Evolutionary conservation across 1,139 yeast species (phyloP).

Genomic region (Pichia sp.): DNA sequence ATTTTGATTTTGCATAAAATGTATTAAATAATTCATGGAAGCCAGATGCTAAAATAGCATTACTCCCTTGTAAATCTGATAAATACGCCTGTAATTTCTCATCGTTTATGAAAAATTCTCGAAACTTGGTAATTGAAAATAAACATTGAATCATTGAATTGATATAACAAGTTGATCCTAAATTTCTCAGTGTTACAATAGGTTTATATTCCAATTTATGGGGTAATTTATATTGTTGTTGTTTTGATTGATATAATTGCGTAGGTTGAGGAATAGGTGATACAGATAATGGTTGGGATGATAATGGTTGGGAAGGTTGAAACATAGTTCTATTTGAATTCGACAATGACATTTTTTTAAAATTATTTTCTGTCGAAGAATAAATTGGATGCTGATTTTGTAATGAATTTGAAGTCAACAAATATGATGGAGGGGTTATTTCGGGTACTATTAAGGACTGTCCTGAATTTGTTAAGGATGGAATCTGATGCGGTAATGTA

Average conservation of each 20-base stretch:
- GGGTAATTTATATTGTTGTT: neutral
- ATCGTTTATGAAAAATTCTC: conserved; percentile 33
- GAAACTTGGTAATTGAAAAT: conserved; percentile 39
- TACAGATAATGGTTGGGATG: neutral
- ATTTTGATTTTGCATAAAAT: conserved; percentile 17
- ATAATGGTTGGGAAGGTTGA: neutral
- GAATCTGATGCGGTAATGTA: neutral
- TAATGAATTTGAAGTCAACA: neutral
- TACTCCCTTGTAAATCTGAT: conserved; percentile 19
- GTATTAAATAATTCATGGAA: conserved; percentile 26
- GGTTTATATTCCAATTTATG: conserved; percentile 17
- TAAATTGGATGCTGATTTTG: neutral
- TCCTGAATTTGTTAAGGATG: neutral
- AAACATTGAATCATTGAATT: conserved; percentile 87
- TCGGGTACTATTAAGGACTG: too few species aligned
- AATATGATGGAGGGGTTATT: too few species aligned
- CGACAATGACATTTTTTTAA: too few species aligned
- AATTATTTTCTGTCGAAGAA: neutral
- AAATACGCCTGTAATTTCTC: conserved; percentile 12
- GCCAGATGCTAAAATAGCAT: conserved; percentile 23
- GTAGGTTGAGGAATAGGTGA: conserved; percentile 1
- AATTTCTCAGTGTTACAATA: conserved; percentile 56
- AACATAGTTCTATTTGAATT: neutral
- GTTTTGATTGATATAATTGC: neutral
- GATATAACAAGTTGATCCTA: conserved; percentile 93